Percentiles rank a stretch among this genome's conserved stretches.
phyloP scores from a whole-genome alignment of 306 rosid species.

The Acacia acuminata region DNA sequence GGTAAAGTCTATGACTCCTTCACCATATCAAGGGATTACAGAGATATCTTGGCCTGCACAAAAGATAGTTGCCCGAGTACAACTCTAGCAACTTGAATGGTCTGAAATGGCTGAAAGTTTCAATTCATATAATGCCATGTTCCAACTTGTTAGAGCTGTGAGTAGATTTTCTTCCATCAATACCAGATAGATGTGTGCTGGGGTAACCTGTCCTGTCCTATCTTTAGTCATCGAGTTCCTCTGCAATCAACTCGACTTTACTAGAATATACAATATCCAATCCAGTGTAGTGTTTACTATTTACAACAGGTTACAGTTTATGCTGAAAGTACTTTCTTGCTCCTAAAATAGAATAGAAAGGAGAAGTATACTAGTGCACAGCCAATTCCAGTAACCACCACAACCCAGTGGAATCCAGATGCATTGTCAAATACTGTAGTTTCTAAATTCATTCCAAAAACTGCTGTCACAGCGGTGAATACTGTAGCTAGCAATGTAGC shows the following conservation, averaged over 20 bases:
- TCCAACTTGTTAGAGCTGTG: conserved; percentile 15
- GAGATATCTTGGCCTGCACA: conserved; percentile 85
- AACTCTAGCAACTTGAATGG: conserved; percentile 62
- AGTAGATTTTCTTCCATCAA: conserved; percentile 7
- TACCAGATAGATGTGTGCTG: background rate
- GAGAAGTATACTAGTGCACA: conserved; percentile 56
- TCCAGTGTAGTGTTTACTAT: conserved; percentile 14
- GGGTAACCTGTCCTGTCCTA: conserved; percentile 5
- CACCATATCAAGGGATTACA: conserved; percentile 64
- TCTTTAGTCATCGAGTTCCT: background rate
- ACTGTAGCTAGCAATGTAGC: conserved; percentile 80
- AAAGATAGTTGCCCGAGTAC: conserved; percentile 64
- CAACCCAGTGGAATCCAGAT: conserved; percentile 61
- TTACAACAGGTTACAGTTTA: conserved; percentile 33
- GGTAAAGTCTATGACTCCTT: conserved; percentile 81
- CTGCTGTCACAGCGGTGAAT: conserved; percentile 78
- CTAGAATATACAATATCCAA: conserved; percentile 13
- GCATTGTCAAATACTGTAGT: conserved; percentile 57
- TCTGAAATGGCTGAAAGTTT: conserved; percentile 24
- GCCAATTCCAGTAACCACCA: conserved; percentile 52
- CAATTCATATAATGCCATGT: conserved; percentile 12
- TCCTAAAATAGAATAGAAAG: conserved; percentile 65
- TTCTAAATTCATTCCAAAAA: conserved; percentile 87
- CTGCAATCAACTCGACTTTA: conserved; percentile 6
- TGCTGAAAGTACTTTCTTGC: conserved; percentile 70